Evolutionary conservation across 164 flowering plant genomes (phyloP).

Genomic region (Cinnamomum micranthum): DNA sequence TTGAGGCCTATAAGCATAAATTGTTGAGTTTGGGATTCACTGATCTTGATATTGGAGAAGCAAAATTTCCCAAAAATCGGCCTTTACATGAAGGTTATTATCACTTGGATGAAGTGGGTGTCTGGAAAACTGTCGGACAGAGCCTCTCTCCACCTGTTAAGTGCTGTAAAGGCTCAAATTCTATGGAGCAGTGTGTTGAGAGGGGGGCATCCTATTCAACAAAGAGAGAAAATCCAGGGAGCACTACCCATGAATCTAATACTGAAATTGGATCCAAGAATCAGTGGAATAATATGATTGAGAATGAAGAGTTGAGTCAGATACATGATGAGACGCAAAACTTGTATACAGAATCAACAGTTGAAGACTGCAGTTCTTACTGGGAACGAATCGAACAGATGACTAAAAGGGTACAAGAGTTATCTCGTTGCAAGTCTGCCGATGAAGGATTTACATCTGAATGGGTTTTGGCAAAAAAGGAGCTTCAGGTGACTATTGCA

Average conservation of each 20-base stretch:
- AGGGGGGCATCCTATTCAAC: conserved; percentile 12
- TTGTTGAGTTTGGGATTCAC: conserved; percentile 55
- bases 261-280: not conserved
- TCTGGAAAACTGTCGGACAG: conserved; percentile 26
- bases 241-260: conserved; percentile 12
- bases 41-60: conserved; percentile 38
- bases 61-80: conserved; percentile 27
- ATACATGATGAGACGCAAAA: conserved; percentile 15
- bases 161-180: conserved; percentile 8
- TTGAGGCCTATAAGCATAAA: conserved; percentile 63
- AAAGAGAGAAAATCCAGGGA: conserved; percentile 13
- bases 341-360: conserved; percentile 17
- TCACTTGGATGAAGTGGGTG: conserved; percentile 18
- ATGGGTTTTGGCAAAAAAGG: conserved; percentile 8
- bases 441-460: conserved; percentile 9
- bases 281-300: not conserved
- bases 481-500: conserved; percentile 1
- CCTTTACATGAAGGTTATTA: conserved; percentile 24
- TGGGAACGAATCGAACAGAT: conserved; percentile 57
- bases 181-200: conserved; percentile 19
- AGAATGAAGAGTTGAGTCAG: not conserved
- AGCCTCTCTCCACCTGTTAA: conserved; percentile 37
- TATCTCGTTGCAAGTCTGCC: conserved; percentile 27
- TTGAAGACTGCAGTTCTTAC: conserved; percentile 29
- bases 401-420: conserved; percentile 47